A percentile compares a stretch with the other conserved stretches of the same genome.
These are phyloP conservation scores for Zalerion maritima DNA, from an alignment of 495 filamentous ascomycete genomes.

Conservation along the genomic window DNA sequence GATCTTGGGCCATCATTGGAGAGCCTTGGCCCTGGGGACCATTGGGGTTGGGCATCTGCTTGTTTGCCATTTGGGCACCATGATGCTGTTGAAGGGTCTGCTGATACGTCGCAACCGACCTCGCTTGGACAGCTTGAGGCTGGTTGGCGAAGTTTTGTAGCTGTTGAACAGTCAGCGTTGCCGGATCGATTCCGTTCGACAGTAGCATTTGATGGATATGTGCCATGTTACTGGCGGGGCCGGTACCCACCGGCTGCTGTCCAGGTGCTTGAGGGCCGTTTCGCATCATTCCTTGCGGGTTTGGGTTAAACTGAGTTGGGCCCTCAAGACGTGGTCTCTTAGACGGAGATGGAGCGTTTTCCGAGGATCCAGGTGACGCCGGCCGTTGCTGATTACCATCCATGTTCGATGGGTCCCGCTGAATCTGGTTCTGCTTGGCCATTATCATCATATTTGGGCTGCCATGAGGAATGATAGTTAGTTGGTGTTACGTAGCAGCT, in stretches of 20 bases:
- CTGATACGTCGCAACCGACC: slow-evolving; percentile 75
- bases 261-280: slow-evolving; percentile 64
- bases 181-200: slow-evolving; percentile 62
- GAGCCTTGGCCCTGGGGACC: slow-evolving; percentile 53
- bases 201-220: slow-evolving; percentile 50
- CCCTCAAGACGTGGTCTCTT: slow-evolving; percentile 83
- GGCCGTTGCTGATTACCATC: slow-evolving; percentile 71
- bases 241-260: slow-evolving; percentile 54
- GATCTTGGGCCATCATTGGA: slow-evolving; percentile 60
- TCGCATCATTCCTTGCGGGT: slow-evolving; percentile 56
- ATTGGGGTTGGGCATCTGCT: slow-evolving; percentile 37
- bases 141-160: slow-evolving; percentile 55
- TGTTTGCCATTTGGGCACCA: slow-evolving; percentile 62
- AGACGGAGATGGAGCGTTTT: slow-evolving; percentile 82
- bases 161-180: slow-evolving; percentile 57
- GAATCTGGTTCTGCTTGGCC: slow-evolving; percentile 58
- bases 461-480: slow-evolving; percentile 19
- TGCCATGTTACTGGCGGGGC: slow-evolving; percentile 27
- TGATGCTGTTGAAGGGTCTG: slow-evolving; percentile 70
- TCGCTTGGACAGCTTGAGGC: slow-evolving; percentile 50
- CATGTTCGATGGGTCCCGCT: slow-evolving; percentile 72
- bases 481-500: slow-evolving; percentile 6
- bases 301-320: slow-evolving; percentile 44
- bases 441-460: slow-evolving; percentile 57
- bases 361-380: slow-evolving; percentile 65